Evolutionary conservation across 169 alveolate species (phyloP).

Genomic region (Plasmodium billcollinsi): DNA sequence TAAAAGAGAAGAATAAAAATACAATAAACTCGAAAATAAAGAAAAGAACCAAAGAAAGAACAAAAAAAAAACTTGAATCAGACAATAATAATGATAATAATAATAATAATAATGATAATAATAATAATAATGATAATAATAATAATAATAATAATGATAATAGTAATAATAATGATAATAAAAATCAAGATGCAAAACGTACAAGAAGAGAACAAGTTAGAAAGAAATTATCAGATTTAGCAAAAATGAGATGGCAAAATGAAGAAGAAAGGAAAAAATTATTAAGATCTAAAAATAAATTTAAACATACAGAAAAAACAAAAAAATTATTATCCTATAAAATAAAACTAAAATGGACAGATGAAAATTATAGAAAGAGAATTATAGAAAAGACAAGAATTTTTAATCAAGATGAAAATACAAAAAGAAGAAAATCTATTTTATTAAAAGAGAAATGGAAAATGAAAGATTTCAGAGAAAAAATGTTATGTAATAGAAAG

Average conservation of each 20-base stretch:
- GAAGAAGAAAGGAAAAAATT: constrained; percentile 70
- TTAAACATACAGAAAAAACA: constrained; percentile 73
- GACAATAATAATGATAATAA: background rate
- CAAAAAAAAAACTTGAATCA: constrained; percentile 46
- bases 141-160: background rate
- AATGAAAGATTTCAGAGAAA: constrained; percentile 57
- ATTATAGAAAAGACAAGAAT: constrained; percentile 44
- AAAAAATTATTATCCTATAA: constrained; percentile 66
- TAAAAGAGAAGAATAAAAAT: constrained; percentile 1
- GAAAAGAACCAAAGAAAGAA: constrained; percentile 46
- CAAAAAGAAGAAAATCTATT: constrained; percentile 70
- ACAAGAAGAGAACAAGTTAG: constrained; percentile 23
- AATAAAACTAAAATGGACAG: constrained; percentile 75
- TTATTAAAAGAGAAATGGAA: constrained; percentile 70
- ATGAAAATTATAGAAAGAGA: constrained; percentile 63
- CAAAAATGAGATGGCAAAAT: constrained; percentile 63
- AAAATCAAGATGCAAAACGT: background rate
- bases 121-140: background rate
- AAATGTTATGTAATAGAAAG: constrained; percentile 69
- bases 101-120: background rate
- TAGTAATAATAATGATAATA: background rate
- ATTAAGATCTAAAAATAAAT: constrained; percentile 52
- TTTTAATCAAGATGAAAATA: constrained; percentile 76
- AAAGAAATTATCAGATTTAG: constrained; percentile 67
- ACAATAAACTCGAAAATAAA: constrained; percentile 34